A percentile compares a stretch with the other conserved stretches of the same genome.
Conservation (phyloP, 2,329 filamentous ascomycete genomes). For the Pestalotiopsis sp. region DNA sequence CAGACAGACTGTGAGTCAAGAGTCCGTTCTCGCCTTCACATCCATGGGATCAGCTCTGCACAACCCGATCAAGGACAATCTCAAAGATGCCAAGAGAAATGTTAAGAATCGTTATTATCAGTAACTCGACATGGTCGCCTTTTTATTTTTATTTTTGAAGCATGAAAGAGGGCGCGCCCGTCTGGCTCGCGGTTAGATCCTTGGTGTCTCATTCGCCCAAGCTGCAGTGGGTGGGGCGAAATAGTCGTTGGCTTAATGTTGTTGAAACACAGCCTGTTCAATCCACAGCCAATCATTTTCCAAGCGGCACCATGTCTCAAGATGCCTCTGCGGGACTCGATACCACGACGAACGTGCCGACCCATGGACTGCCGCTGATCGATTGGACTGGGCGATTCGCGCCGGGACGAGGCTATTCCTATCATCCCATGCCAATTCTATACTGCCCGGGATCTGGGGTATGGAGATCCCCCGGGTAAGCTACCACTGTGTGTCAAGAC, state of each 20-base stretch:
- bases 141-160: background rate
- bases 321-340: constrained; percentile 17
- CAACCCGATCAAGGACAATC: background rate
- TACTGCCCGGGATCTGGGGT: background rate
- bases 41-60: background rate
- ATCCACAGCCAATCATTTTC: constrained; percentile 30
- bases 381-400: constrained; percentile 10
- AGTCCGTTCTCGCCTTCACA: background rate
- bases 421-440: background rate
- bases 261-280: constrained; percentile 31
- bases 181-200: background rate
- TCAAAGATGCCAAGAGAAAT: background rate
- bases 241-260: constrained; percentile 10
- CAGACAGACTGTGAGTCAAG: no score
- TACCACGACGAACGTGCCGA: background rate
- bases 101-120: background rate
- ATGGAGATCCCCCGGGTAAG: constrained; percentile 1
- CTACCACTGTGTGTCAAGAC: background rate
- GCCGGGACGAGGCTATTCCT: constrained; percentile 9
- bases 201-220: background rate
- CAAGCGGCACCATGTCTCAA: constrained; percentile 21
- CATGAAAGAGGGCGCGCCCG: background rate
- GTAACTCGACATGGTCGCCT: background rate
- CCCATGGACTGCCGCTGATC: background rate
- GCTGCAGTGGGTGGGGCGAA: background rate